Evolutionary conservation across 306 rosid genomes (phyloP).

Genomic region (Acacia melanoxylon): DNA sequence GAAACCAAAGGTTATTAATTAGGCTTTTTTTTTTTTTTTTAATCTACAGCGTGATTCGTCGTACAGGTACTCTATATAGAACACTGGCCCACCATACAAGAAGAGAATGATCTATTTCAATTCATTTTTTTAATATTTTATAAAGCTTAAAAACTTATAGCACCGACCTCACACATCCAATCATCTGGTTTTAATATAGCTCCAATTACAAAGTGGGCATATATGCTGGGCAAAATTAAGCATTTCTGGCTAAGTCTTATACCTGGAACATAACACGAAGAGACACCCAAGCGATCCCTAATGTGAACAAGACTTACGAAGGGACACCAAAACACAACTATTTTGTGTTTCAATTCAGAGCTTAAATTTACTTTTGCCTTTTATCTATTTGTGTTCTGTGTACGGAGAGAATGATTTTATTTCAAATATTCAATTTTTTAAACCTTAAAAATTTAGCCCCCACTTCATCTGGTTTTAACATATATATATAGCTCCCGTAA

Average conservation of each 20-base stretch:
- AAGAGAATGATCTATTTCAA: not conserved
- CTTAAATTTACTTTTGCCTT: too few species aligned
- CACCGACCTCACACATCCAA: not conserved
- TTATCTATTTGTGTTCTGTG: too few species aligned
- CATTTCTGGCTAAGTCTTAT: too few species aligned
- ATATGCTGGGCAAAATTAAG: not conserved
- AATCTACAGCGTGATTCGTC: constrained; percentile 11
- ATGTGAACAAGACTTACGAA: not conserved
- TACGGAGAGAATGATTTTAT: too few species aligned
- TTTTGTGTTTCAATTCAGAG: too few species aligned
- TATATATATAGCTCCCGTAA: too few species aligned
- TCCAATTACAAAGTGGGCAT: not conserved
- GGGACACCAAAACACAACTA: not conserved
- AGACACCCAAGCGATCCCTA: not conserved
- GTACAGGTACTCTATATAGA: not conserved
- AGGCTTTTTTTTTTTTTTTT: not conserved
- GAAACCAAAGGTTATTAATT: not conserved
- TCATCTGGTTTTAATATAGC: not conserved
- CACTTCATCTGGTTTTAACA: too few species aligned
- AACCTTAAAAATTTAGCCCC: too few species aligned
- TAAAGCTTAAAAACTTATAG: too few species aligned
- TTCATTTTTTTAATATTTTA: not conserved
- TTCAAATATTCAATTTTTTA: too few species aligned
- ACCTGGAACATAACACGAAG: not conserved
- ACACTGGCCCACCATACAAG: constrained; percentile 21